Percentiles rank a stretch among this genome's conserved stretches.
Conservation (phyloP, 176 grass and related monocot genomes). For the Calamus simplicifolius region DNA sequence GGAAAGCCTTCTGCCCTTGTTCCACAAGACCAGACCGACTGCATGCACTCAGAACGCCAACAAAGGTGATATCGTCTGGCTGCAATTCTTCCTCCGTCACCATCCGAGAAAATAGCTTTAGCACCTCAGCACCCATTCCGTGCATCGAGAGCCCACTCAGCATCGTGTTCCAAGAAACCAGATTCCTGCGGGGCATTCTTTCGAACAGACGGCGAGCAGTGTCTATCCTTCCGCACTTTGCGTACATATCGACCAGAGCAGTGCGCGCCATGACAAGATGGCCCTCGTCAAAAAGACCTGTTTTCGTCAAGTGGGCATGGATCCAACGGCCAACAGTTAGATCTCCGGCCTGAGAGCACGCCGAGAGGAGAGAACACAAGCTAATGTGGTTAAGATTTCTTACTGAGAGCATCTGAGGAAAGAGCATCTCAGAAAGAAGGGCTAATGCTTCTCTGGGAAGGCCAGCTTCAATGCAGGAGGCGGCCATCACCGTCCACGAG, state of each 20-base stretch:
- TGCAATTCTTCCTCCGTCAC: constrained; percentile 3
- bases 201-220: constrained; percentile 1
- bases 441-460: constrained; percentile 12
- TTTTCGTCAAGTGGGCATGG: constrained; percentile 17
- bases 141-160: constrained; percentile 15
- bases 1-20: constrained; percentile 9
- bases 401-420: neutral
- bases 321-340: constrained; percentile 20
- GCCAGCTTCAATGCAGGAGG: constrained; percentile 9
- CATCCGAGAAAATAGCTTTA: constrained; percentile 11
- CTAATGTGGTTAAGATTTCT: constrained; percentile 19
- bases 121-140: constrained; percentile 8
- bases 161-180: constrained; percentile 23
- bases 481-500: constrained; percentile 12
- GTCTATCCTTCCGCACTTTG: no score
- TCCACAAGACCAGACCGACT: constrained; percentile 16
- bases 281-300: neutral
- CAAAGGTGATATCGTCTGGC: constrained; percentile 23
- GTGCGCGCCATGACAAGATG: constrained; percentile 10
- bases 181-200: neutral
- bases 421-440: constrained; percentile 12
- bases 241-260: no score
- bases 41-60: constrained; percentile 12
- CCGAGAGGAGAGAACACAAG: constrained; percentile 16
- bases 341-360: constrained; percentile 22